These are phyloP conservation scores for Cyathus pygmaeus DNA, from an alignment of 1,284 basidiomycete genomes.

Conservation along the genomic window DNA sequence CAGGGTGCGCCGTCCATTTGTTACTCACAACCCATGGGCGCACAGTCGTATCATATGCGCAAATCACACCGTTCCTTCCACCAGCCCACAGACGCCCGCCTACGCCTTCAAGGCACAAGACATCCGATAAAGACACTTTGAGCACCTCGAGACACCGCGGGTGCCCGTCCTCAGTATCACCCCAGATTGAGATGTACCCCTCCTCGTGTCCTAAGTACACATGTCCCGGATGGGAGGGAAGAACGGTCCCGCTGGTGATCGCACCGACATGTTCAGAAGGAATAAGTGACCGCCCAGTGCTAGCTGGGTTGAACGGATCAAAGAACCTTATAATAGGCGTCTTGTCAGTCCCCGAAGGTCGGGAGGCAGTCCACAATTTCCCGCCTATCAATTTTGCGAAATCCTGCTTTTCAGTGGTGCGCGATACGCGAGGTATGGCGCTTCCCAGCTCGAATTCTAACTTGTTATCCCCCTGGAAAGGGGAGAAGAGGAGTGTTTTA, in stretches of 20 bases:
- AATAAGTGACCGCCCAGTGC: slow-evolving; percentile 58
- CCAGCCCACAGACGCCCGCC: slow-evolving; percentile 81
- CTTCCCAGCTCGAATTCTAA: slow-evolving; percentile 50
- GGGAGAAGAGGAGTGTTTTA: slow-evolving; percentile 80
- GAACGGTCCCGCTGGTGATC: slow-evolving; percentile 82
- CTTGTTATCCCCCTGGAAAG: slow-evolving; percentile 48
- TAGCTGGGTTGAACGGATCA: slow-evolving; percentile 70
- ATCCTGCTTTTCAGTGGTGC: slow-evolving; percentile 84
- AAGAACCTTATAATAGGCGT: slow-evolving; percentile 83
- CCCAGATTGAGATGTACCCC: slow-evolving; percentile 87
- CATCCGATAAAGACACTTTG: slow-evolving; percentile 83
- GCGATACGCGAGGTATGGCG: slow-evolving; percentile 68
- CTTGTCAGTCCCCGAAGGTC: slow-evolving; percentile 53
- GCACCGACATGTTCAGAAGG: slow-evolving; percentile 77
- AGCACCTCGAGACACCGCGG: slow-evolving; percentile 75
- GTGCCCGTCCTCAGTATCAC: slow-evolving; percentile 55
- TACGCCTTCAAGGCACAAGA: slow-evolving; percentile 84
- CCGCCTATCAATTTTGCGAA: slow-evolving; percentile 80
- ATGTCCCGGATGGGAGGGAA: slow-evolving; percentile 72
- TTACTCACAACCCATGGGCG: slow-evolving; percentile 94
- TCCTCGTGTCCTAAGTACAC: slow-evolving; percentile 96
- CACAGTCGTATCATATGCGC: no score
- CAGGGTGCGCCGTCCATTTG: slow-evolving; percentile 87
- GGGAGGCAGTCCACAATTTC: slow-evolving; percentile 83
- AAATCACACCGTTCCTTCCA: no score